Evolutionary conservation across 164 flowering plant species (phyloP).

Genomic region (Liriodendron chinense): DNA sequence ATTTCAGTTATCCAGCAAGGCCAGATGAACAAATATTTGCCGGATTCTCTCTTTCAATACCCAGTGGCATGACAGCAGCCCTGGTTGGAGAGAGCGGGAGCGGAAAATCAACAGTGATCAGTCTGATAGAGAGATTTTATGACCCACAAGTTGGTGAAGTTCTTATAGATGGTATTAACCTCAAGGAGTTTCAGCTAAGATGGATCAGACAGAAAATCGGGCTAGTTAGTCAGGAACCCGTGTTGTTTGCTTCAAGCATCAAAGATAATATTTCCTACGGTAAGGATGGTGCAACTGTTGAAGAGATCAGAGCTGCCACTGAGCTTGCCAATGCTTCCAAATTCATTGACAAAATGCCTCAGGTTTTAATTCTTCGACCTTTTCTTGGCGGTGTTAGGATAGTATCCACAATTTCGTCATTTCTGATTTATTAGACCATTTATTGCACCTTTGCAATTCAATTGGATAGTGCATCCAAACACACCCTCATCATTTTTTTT

Average conservation of each 20-base stretch:
- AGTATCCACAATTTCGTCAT: not conserved
- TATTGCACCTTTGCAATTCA: not conserved
- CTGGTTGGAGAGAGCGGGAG: slow-evolving; percentile 63
- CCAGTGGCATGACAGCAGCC: slow-evolving; percentile 54
- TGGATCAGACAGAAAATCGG: slow-evolving; percentile 57
- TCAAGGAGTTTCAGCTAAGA: slow-evolving; percentile 42
- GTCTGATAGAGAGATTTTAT: slow-evolving; percentile 56
- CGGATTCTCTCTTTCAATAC: slow-evolving; percentile 44
- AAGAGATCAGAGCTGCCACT: slow-evolving; percentile 43
- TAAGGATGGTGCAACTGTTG: slow-evolving; percentile 42
- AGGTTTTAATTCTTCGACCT: slow-evolving; percentile 20
- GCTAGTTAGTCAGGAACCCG: slow-evolving; percentile 60
- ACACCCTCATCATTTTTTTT: not conserved
- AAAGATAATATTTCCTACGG: slow-evolving; percentile 53
- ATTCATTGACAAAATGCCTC: slow-evolving; percentile 45
- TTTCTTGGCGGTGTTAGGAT: not conserved
- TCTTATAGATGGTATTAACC: slow-evolving; percentile 49
- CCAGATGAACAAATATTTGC: slow-evolving; percentile 43
- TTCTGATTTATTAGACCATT: not conserved
- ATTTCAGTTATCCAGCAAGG: slow-evolving; percentile 53
- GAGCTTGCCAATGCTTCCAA: slow-evolving; percentile 51
- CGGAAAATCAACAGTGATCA: slow-evolving; percentile 57
- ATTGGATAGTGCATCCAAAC: not conserved
- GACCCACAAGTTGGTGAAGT: slow-evolving; percentile 54
- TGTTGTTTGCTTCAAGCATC: slow-evolving; percentile 42